Evolutionary conservation across 495 filamentous ascomycete species (phyloP), one percentile per base, ranked within the genome.

Genomic region (Penicillium bialowiezense): DNA sequence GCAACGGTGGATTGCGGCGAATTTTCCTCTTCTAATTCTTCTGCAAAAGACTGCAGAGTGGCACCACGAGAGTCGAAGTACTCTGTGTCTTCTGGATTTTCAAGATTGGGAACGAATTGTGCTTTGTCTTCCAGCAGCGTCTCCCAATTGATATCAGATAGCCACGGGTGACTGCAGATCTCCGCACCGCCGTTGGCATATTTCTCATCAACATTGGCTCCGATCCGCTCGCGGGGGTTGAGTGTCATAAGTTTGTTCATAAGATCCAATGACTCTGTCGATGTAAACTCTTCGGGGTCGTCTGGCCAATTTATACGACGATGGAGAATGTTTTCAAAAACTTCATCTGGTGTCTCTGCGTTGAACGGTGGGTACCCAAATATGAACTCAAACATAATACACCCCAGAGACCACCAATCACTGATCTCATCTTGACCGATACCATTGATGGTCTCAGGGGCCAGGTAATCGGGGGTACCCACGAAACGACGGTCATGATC

Each of bases 391-490:
- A 97, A 98, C 69, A 97, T 74, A 50, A 98, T 97, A 59, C 93
- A 97, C 2, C 93, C 93, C 37, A 98, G 73, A 6, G 93, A 97
- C 93, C 93, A 98, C 93, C 93, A 98, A 80, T 98, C 93, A 65
- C 93, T 97, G 55, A 91, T 91, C 63, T 97, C 91, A 64, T 98
- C 93, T 69, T 97, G 93, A 0, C 91, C 90, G 51, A 88, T 80
- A 41, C 93, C 93, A 59, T 89, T 91, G 64, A 98, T 96, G 0
- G 93, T 98, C 65, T 98, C 93, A 2, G 93, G 93, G 2, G 93
- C 92, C 14, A 98, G 80, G 67, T 98, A 98, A 70, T 98, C 93
- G 1, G 93, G 93, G 1, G 93, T 98, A 32, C 93, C 93, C 14
- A 98, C 93, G 63, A 98, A 98, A 31, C 88, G 84, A 41, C 95